A percentile compares a stretch with the other conserved stretches of the same genome.
These are phyloP conservation scores for Hapsidospora chrysogenum DNA, from an alignment of 495 filamentous ascomycete species.

Conservation along the genomic window DNA sequence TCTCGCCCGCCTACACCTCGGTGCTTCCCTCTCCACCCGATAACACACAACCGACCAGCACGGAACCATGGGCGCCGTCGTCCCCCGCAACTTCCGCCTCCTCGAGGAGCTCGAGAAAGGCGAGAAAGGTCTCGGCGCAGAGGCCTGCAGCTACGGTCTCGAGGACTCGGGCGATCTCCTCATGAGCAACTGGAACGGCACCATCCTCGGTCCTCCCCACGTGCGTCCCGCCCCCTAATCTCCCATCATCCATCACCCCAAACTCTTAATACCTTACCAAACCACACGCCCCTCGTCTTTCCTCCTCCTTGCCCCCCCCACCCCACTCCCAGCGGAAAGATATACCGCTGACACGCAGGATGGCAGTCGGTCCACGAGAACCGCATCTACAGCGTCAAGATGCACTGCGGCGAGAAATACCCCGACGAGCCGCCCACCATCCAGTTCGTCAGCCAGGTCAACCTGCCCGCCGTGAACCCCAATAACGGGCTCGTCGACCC, in stretches of 20 bases:
- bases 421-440: slow-evolving; percentile 78
- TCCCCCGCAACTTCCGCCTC: slow-evolving; percentile 89
- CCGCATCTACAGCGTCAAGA: slow-evolving; percentile 93
- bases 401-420: slow-evolving; percentile 85
- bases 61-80: slow-evolving; percentile 45
- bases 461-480: slow-evolving; percentile 80
- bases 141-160: slow-evolving; percentile 93
- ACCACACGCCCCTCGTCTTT: not conserved
- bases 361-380: slow-evolving; percentile 86
- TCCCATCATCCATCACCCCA: no score
- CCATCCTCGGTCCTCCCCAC: slow-evolving; percentile 91
- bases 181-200: slow-evolving; percentile 98
- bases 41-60: no score
- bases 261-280: no score
- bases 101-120: slow-evolving; percentile 97
- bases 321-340: slow-evolving; percentile 3
- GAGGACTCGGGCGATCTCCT: slow-evolving; percentile 87
- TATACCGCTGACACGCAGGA: not conserved
- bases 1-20: no score
- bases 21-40: no score
- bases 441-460: slow-evolving; percentile 83
- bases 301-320: not conserved
- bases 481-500: slow-evolving; percentile 74
- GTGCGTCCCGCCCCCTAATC: slow-evolving; percentile 32
- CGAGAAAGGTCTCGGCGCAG: slow-evolving; percentile 95